Base-by-base conservation (phyloP, 163 green algal species). In the Trebouxiophyceae sp. region DNA sequence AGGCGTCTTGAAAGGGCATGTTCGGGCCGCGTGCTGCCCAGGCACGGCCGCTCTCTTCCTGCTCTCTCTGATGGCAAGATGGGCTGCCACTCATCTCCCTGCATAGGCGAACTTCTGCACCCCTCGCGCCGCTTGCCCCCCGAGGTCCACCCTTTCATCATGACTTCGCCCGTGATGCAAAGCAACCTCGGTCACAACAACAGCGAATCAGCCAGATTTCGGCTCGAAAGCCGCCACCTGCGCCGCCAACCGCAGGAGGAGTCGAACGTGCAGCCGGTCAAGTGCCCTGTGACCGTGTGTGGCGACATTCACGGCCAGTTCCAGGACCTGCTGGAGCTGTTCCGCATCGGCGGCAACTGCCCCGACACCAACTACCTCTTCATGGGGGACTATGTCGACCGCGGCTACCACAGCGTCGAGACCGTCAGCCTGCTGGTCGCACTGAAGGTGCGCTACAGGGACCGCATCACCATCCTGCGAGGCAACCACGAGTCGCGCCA, bases 291-390 rank as follows among this genome's bases (percentile, higher is more conserved):
- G 39, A 99, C 93, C 67, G 87, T 81, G 5, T 87, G 81, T 60
- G 93, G 93, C 5, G 93, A 99, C 78, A 97, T 99, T 33, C 94
- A 99, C 78, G 94, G 94, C 6, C 94, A 99, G 80, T 99, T 97
- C 76, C 91, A 97, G 47, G 93, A 99, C 79, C 73, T 99, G 5
- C 81, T 97, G 69, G 93, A 99, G 81, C 84, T 99, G 20, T 99
- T 98, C 68, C 85, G 91, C 57, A 96, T 98, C 29, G 93, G 93
- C 8, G 93, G 93, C 27, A 89, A 97, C 72, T 95, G 86, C 67
- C 93, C 93, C 24, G 87, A 97, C 77, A 97, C 89, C 2, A 99
- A 98, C 80, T 99, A 98, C 73, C 76, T 98, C 54, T 98, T 99
- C 74, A 96, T 99, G 89, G 93, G 93, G 0, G 93, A 99, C 74